A percentile compares a stretch with the other conserved stretches of the same genome.
Conservation (phyloP, 2,329 filamentous ascomycete species). For the Diatrype stigma region DNA sequence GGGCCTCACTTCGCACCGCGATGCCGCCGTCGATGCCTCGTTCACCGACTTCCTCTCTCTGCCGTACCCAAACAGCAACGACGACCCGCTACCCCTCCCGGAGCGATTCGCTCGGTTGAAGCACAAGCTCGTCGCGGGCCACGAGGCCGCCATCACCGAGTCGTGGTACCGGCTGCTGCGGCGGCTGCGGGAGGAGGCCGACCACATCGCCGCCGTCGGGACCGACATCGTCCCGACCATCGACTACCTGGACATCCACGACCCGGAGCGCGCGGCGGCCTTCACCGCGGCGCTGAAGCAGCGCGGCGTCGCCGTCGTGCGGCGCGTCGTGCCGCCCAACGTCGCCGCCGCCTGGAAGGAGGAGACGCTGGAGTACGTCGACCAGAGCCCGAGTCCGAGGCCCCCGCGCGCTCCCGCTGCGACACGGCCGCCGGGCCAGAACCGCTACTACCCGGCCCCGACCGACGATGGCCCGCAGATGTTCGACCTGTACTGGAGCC, state of each 20-base stretch:
- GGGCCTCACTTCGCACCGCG: slow-evolving; percentile 5
- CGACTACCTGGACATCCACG: slow-evolving; percentile 35
- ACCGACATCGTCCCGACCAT: slow-evolving; percentile 37
- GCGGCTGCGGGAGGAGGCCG: slow-evolving; percentile 32
- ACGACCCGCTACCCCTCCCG: slow-evolving; percentile 35
- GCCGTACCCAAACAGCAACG: too few species aligned
- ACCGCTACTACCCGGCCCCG: too few species aligned
- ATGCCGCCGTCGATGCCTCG: slow-evolving; percentile 20
- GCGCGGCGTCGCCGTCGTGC: slow-evolving; percentile 61
- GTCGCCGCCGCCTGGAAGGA: slow-evolving; percentile 62
- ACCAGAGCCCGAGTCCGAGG: slow-evolving; percentile 51
- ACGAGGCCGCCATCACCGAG: slow-evolving; percentile 32
- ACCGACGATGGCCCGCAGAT: slow-evolving; percentile 65
- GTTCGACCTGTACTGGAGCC: slow-evolving; percentile 72
- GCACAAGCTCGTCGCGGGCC: slow-evolving; percentile 32
- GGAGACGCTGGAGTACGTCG: slow-evolving; percentile 61
- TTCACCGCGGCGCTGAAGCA: slow-evolving; percentile 38
- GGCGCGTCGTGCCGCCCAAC: slow-evolving; percentile 59
- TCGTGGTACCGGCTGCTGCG: slow-evolving; percentile 39
- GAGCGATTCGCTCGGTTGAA: slow-evolving; percentile 40
- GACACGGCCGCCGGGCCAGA: too few species aligned
- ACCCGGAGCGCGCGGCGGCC: slow-evolving; percentile 16
- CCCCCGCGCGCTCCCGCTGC: slow-evolving; percentile 55
- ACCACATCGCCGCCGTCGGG: slow-evolving; percentile 29
- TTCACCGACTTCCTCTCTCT: slow-evolving; percentile 11